Evolutionary conservation across 1,139 yeast species (phyloP), one percentile per base, ranked within the genome.

Genomic region (Saccharomyces pastorianus): DNA sequence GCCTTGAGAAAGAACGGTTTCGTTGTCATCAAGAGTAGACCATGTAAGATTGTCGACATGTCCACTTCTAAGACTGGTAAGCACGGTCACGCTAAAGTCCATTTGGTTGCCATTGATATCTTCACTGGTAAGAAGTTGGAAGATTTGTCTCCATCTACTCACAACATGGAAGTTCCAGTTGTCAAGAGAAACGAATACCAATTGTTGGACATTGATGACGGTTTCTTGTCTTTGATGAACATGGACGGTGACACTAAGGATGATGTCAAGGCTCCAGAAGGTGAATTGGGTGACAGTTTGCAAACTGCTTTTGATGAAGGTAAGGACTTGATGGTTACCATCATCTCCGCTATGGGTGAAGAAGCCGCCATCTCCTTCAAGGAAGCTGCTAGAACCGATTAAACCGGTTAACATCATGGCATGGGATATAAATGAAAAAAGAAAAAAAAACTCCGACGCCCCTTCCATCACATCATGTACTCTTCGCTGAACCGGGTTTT

Each of bases 11-110:
- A 93, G 95, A 88, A 84, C 84, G 99, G 99, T 73, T 95, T 89
- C 85, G 99, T 93, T 75, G 95, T 85, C 71, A 93, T 93, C 81
- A 95, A 95, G 84, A 82, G 89, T 73, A 95, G 99, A 85, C 99
- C 99, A 76, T 93, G 99, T 85, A 93, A 93, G 87, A 93, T 93
- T 78, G 95, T 93, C 71, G 99, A 93, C 78, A 93, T 93, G 99
- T 93, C 99, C 64, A 93, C 99, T 74, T 93, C 99, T 73, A 93
- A 93, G 88, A 93, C 99, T 70, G 99, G 99, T 82, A 93, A 93
- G 97, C 99, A 93, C 87, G 99, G 99, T 81, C 99, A 93, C 93
- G 99, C 99, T 76, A 93, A 93, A 85, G 99, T 93, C 78, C 98
- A 93, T 81, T 85, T 93, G 81, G 97, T 93, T 67, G 98, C 98